Conservation (phyloP, 1,284 basidiomycete genomes). For the Trametes pubescens region DNA sequence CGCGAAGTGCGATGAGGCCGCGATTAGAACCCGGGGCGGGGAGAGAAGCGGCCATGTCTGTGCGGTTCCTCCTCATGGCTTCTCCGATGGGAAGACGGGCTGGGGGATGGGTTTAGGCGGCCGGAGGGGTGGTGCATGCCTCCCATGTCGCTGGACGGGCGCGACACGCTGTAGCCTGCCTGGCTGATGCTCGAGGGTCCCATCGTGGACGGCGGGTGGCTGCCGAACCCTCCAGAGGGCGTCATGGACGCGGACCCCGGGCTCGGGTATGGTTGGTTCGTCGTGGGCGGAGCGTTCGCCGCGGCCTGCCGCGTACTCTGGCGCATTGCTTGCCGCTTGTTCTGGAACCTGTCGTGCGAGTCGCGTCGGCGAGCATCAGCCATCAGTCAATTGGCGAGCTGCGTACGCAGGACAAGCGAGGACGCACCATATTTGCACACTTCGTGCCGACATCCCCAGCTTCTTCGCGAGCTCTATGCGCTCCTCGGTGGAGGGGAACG, state of each 20-base stretch:
- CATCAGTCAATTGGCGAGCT: conserved; percentile 14
- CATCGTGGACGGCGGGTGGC: conserved; percentile 25
- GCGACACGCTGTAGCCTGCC: conserved; percentile 30
- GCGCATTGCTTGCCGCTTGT: conserved; percentile 82
- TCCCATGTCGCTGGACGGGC: conserved; percentile 31
- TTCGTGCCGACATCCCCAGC: conserved; percentile 82
- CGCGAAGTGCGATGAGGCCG: conserved; percentile 32
- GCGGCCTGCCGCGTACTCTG: conserved; percentile 74
- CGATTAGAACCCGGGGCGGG: conserved; percentile 31
- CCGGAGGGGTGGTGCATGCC: conserved; percentile 26
- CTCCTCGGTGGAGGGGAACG: conserved; percentile 86
- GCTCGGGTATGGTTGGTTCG: conserved; percentile 62
- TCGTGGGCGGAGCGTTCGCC: conserved; percentile 48
- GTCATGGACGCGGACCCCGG: conserved; percentile 28
- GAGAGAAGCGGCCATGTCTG: conserved; percentile 31
- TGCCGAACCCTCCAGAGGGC: conserved; percentile 21
- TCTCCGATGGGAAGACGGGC: conserved; percentile 34
- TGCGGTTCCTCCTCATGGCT: conserved; percentile 36
- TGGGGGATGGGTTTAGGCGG: conserved; percentile 34
- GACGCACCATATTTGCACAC: conserved; percentile 84
- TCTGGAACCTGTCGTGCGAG: conserved; percentile 74
- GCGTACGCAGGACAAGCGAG: conserved; percentile 28
- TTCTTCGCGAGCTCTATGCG: conserved; percentile 76
- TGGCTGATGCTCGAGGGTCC: conserved; percentile 33
- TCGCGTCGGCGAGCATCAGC: conserved; percentile 10